Evolutionary conservation across 768 basidiomycete species (phyloP).

Genomic region (Russula sp.): DNA sequence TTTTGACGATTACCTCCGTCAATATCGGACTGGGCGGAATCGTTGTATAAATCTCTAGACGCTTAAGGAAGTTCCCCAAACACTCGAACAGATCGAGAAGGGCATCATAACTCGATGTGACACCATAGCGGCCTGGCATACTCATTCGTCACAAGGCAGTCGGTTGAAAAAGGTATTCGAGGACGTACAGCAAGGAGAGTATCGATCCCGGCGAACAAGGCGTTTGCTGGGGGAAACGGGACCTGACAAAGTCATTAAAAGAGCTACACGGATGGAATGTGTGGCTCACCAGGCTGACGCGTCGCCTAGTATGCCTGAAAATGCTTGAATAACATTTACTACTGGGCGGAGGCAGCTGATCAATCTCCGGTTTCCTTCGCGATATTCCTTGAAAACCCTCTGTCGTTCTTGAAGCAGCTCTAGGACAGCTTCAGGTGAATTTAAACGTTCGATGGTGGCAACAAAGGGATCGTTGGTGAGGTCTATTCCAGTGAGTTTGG

Average conservation of each 20-base stretch:
- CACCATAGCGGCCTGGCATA: background rate
- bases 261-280: no score
- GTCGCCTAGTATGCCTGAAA: no score
- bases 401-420: no score
- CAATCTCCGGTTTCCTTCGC: no score
- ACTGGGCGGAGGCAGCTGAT: no score
- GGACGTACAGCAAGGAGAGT: background rate
- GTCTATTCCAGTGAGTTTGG: no score
- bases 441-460: no score
- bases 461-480: no score
- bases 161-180: background rate
- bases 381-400: no score
- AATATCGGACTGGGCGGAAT: background rate
- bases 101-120: background rate
- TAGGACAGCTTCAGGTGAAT: no score
- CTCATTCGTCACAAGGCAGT: background rate
- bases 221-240: background rate
- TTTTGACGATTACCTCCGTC: background rate
- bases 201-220: background rate
- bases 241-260: background rate
- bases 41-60: background rate
- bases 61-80: background rate
- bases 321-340: no score
- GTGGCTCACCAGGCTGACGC: no score
- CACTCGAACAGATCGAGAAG: background rate